A percentile compares a stretch with the other conserved stretches of the same genome.
phyloP scores from a whole-genome alignment of 1,284 basidiomycete genomes.

The Vanrija sp. region DNA sequence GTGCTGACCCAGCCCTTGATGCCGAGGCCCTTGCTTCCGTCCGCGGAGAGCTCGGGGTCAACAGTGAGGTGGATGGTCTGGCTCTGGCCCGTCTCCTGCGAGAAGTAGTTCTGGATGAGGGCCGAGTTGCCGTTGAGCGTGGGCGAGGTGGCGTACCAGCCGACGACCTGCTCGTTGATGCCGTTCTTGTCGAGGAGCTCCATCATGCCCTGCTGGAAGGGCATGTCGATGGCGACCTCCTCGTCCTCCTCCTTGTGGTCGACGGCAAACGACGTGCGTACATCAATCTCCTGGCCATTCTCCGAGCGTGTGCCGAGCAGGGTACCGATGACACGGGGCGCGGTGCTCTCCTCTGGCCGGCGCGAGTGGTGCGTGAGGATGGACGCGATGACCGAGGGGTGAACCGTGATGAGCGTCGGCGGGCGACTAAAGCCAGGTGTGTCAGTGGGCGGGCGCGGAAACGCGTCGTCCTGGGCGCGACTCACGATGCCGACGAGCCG shows the following conservation, averaged over 20 bases:
- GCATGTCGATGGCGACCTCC: slow-evolving; percentile 92
- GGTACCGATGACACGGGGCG: slow-evolving; percentile 83
- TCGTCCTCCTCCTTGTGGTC: slow-evolving; percentile 87
- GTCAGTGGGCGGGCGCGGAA: background rate
- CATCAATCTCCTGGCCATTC: slow-evolving; percentile 60
- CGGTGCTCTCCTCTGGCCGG: slow-evolving; percentile 59
- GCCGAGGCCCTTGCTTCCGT: slow-evolving; percentile 64
- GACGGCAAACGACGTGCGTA: slow-evolving; percentile 80
- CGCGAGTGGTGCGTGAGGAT: slow-evolving; percentile 98
- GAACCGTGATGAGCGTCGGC: slow-evolving; percentile 72
- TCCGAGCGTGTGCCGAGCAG: slow-evolving; percentile 82
- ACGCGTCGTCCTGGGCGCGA: background rate
- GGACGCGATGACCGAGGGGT: slow-evolving; percentile 89
- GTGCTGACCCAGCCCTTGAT: slow-evolving; percentile 80
- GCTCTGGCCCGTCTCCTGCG: slow-evolving; percentile 81
- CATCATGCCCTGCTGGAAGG: slow-evolving; percentile 90
- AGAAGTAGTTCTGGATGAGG: slow-evolving; percentile 97
- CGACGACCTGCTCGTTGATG: slow-evolving; percentile 49
- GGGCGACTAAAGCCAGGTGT: slow-evolving; percentile 51
- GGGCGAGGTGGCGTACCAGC: slow-evolving; percentile 76
- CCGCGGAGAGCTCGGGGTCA: slow-evolving; percentile 66
- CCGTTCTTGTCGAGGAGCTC: slow-evolving; percentile 60
- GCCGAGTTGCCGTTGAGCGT: slow-evolving; percentile 94
- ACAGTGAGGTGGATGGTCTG: slow-evolving; percentile 91
- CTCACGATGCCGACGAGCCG: slow-evolving; percentile 36